These are phyloP conservation scores for Geotrichum bryndzae DNA, from an alignment of 1,139 yeast genomes.

Conservation along the genomic window DNA sequence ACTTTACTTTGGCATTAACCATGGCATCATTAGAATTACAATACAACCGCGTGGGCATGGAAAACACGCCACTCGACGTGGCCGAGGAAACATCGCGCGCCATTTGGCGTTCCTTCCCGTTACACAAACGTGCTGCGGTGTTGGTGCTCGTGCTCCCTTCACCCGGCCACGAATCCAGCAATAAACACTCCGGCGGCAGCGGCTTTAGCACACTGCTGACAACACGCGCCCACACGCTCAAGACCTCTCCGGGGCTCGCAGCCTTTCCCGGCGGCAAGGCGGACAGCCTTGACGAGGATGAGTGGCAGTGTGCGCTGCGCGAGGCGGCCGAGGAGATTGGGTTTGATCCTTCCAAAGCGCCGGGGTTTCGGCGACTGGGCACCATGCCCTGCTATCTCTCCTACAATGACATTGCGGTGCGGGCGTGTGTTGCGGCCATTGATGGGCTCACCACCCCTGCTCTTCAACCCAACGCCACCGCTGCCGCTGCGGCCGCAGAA, in stretches of 20 bases:
- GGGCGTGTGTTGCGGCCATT: conserved; percentile 70
- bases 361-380: conserved; percentile 44
- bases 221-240: conserved; percentile 59
- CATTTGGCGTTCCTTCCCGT: conserved; percentile 50
- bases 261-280: conserved; percentile 91
- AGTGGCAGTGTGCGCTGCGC: conserved; percentile 68
- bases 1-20: not conserved
- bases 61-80: not conserved
- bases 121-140: conserved; percentile 60
- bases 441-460: conserved; percentile 23
- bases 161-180: not conserved
- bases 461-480: not conserved
- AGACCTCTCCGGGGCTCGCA: conserved; percentile 75
- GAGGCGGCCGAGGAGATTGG: conserved; percentile 86
- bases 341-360: conserved; percentile 47
- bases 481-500: not conserved
- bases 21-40: not conserved
- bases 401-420: conserved; percentile 67
- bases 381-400: conserved; percentile 68
- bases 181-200: conserved; percentile 41
- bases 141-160: conserved; percentile 44
- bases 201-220: conserved; percentile 69
- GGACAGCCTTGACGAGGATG: conserved; percentile 46
- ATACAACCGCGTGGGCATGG: not conserved
- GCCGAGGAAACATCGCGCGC: conserved; percentile 1